phyloP scores from a whole-genome alignment of 805 yeast species.

The Kodamaea nitidulidarum region DNA sequence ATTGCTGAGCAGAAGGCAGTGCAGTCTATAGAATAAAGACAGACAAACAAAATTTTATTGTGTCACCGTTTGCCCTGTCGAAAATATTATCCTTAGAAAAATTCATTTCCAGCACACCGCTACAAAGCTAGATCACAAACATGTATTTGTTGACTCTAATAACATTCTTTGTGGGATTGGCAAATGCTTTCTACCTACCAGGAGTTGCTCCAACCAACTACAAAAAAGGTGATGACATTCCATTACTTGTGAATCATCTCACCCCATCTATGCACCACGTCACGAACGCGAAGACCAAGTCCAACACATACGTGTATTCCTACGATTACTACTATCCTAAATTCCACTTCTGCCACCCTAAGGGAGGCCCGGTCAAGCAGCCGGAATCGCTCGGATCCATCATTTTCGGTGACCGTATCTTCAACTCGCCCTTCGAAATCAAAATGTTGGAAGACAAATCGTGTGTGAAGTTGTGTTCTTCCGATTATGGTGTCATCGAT shows the following conservation, averaged over 20 bases:
- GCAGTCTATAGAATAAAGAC: too few species aligned
- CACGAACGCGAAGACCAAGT: constrained; percentile 27
- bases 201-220: constrained; percentile 96
- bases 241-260: constrained; percentile 82
- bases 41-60: not conserved
- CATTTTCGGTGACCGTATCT: constrained; percentile 92
- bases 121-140: not conserved
- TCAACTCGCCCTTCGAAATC: constrained; percentile 83
- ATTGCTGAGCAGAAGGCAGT: not conserved
- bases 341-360: constrained; percentile 81
- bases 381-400: constrained; percentile 90
- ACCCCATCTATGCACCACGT: constrained; percentile 63
- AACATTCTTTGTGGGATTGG: constrained; percentile 6
- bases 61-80: not conserved
- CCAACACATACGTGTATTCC: constrained; percentile 60
- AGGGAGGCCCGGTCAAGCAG: constrained; percentile 62
- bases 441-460: constrained; percentile 68
- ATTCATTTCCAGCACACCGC: not conserved
- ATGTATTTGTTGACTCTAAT: constrained; percentile 5
- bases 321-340: constrained; percentile 80
- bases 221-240: constrained; percentile 63
- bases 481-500: constrained; percentile 60
- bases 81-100: not conserved
- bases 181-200: constrained; percentile 76
- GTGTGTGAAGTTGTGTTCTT: constrained; percentile 66